These are phyloP conservation scores for Leishmania turanica DNA, from an alignment of 208 protist species.

Conservation along the genomic window DNA sequence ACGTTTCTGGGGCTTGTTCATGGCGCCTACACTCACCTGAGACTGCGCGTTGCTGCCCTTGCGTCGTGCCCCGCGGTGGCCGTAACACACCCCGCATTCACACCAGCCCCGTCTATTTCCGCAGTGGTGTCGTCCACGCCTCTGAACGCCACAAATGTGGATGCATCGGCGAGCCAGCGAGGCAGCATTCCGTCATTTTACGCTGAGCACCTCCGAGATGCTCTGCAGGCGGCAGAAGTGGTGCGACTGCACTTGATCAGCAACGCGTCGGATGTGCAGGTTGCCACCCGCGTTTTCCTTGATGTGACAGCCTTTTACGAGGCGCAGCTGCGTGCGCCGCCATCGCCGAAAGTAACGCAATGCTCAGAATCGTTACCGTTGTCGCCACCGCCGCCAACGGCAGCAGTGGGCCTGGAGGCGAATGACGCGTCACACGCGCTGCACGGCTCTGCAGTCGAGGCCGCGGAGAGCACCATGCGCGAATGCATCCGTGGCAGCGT, in stretches of 20 bases:
- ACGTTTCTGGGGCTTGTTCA: constrained; percentile 61
- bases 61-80: not conserved
- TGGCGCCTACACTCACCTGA: constrained; percentile 18
- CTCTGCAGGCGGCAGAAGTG: constrained; percentile 42
- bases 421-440: constrained; percentile 8
- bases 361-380: not conserved
- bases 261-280: constrained; percentile 44
- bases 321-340: constrained; percentile 13
- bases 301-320: constrained; percentile 44
- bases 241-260: constrained; percentile 39
- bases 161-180: not conserved
- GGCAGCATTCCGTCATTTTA: constrained; percentile 17
- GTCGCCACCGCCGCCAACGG: not conserved
- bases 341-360: not conserved
- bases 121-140: not conserved
- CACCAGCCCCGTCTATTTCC: not conserved
- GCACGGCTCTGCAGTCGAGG: constrained; percentile 20
- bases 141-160: not conserved
- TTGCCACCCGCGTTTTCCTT: constrained; percentile 38
- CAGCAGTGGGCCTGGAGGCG: not conserved
- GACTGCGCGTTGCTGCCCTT: not conserved
- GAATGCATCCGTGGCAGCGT: constrained; percentile 33
- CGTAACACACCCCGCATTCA: not conserved
- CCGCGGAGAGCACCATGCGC: constrained; percentile 30
- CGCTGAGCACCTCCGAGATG: constrained; percentile 33